These are phyloP conservation scores for Fennellomyces sp. DNA, from an alignment of 371 early-diverging fungal species.

Conservation along the genomic window DNA sequence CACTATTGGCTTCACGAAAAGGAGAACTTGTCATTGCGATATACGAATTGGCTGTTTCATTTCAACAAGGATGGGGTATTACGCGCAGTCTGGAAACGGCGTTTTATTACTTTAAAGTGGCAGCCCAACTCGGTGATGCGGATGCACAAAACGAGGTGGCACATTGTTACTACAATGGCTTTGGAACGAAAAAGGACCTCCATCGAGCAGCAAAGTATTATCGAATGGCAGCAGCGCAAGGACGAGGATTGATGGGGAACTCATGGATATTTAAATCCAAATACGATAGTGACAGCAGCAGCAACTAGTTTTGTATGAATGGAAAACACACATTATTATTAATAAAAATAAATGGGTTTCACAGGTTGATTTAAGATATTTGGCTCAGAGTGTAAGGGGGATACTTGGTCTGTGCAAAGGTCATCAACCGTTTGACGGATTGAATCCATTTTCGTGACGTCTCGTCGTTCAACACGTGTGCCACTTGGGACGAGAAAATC, in stretches of 20 bases:
- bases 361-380: slow-evolving; percentile 54
- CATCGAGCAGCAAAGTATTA: slow-evolving; percentile 81
- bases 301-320: neutral
- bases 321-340: no score
- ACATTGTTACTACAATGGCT: slow-evolving; percentile 75
- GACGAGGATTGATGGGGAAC: slow-evolving; percentile 80
- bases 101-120: slow-evolving; percentile 87
- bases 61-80: slow-evolving; percentile 92
- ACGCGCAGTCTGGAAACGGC: slow-evolving; percentile 64
- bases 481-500: slow-evolving; percentile 93
- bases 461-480: slow-evolving; percentile 98
- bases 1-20: slow-evolving; percentile 32
- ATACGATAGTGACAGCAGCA: slow-evolving; percentile 27
- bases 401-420: slow-evolving; percentile 91
- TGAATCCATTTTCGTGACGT: slow-evolving; percentile 98
- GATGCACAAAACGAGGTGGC: slow-evolving; percentile 86
- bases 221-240: slow-evolving; percentile 81
- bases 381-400: slow-evolving; percentile 83
- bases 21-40: slow-evolving; percentile 80
- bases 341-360: no score
- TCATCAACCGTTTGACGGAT: slow-evolving; percentile 95
- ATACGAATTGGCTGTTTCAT: slow-evolving; percentile 85
- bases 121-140: slow-evolving; percentile 82
- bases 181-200: slow-evolving; percentile 81
- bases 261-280: slow-evolving; percentile 74